A percentile compares a stretch with the other conserved stretches of the same genome.
phyloP scores from a whole-genome alignment of 2,329 filamentous ascomycete genomes.

The Fusarium pseudoanthophilum region DNA sequence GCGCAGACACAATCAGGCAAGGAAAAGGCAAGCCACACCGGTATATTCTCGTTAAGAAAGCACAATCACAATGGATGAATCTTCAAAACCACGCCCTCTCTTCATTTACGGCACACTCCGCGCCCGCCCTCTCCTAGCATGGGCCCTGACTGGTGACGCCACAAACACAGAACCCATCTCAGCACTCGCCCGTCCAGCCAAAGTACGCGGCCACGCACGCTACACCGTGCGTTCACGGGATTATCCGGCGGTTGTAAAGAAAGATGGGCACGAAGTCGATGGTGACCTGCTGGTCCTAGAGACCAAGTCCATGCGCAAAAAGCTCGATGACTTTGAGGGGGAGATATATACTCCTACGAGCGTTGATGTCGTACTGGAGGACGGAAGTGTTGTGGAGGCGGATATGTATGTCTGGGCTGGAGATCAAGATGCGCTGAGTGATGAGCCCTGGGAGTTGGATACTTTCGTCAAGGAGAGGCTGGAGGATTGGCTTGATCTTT shows the following conservation, averaged over 20 bases:
- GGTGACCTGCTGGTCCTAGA: constrained; percentile 40
- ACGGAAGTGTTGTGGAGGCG: constrained; percentile 32
- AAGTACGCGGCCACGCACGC: constrained; percentile 26
- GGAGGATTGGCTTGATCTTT: neutral
- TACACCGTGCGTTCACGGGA: constrained; percentile 33
- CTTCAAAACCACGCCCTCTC: neutral
- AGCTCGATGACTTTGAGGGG: constrained; percentile 50
- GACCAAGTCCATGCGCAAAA: constrained; percentile 44
- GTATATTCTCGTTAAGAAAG: too few species aligned
- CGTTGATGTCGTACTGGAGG: constrained; percentile 18
- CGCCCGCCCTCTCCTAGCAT: constrained; percentile 28
- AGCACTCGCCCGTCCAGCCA: constrained; percentile 7
- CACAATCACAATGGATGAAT: neutral
- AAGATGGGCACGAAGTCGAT: constrained; percentile 18
- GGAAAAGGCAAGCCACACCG: too few species aligned
- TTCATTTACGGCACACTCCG: neutral
- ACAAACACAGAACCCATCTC: constrained; percentile 16
- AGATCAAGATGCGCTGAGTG: constrained; percentile 17
- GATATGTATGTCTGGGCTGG: constrained; percentile 50
- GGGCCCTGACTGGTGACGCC: constrained; percentile 45
- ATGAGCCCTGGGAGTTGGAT: constrained; percentile 42
- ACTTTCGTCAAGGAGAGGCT: neutral
- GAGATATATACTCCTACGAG: constrained; percentile 34
- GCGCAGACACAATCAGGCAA: too few species aligned
- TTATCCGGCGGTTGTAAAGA: constrained; percentile 42